Conservation (phyloP, 768 basidiomycete species). For the Boletus vermiculosoides region DNA sequence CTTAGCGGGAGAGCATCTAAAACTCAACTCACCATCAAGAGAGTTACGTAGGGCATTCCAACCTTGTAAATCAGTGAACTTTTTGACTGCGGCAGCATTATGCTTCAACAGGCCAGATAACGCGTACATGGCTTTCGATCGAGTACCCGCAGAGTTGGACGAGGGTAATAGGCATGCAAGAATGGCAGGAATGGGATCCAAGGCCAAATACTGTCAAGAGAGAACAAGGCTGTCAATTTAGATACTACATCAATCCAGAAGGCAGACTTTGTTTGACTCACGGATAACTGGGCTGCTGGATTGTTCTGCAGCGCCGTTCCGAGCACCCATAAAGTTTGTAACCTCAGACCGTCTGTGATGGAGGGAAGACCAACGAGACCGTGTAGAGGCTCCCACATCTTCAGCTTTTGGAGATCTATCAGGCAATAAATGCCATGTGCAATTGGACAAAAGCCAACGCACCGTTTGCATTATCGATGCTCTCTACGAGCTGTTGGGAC, state of each 20-base stretch:
- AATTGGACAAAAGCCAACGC: background rate
- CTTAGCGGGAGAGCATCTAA: background rate
- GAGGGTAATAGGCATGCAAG: slow-evolving; percentile 59
- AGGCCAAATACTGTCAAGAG: slow-evolving; percentile 51
- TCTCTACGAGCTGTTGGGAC: slow-evolving; percentile 66
- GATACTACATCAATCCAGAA: background rate
- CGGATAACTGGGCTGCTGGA: slow-evolving; percentile 74
- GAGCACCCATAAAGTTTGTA: slow-evolving; percentile 78
- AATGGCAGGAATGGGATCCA: slow-evolving; percentile 65
- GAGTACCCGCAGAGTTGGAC: slow-evolving; percentile 48
- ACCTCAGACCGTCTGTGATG: slow-evolving; percentile 59
- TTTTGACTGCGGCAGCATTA: slow-evolving; percentile 61
- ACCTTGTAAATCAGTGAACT: slow-evolving; percentile 51
- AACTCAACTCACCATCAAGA: slow-evolving; percentile 51
- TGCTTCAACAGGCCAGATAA: slow-evolving; percentile 80
- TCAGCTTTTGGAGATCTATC: slow-evolving; percentile 69
- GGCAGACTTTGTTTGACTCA: slow-evolving; percentile 36
- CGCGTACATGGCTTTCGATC: slow-evolving; percentile 81
- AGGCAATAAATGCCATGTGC: background rate
- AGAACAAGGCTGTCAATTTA: slow-evolving; percentile 1
- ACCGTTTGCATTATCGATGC: slow-evolving; percentile 90
- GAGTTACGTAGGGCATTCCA: slow-evolving; percentile 62
- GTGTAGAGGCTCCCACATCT: slow-evolving; percentile 79
- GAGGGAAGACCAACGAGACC: slow-evolving; percentile 52
- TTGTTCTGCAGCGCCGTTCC: slow-evolving; percentile 93